phyloP scores from a whole-genome alignment of 2,329 filamentous ascomycete species.

The Phyllachora maydis region DNA sequence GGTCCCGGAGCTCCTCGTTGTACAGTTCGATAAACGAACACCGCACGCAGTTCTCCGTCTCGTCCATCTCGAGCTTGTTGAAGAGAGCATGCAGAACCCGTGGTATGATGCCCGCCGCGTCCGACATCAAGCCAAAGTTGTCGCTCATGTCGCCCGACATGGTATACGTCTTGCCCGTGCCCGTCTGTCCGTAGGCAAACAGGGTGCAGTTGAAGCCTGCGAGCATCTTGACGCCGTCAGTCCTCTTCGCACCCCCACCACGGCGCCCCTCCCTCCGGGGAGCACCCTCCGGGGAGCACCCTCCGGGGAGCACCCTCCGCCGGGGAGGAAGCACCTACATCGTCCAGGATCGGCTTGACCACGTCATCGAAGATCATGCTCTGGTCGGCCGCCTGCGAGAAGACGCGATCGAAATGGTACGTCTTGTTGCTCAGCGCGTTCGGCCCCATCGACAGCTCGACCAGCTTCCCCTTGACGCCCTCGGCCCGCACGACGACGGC shows the following conservation, averaged over 20 bases:
- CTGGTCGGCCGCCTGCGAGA: conserved; percentile 87
- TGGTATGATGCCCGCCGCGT: conserved; percentile 87
- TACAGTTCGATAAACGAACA: conserved; percentile 98
- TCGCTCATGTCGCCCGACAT: conserved; percentile 98
- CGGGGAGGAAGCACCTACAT: conserved; percentile 34
- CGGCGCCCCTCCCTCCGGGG: too few relatives aligned
- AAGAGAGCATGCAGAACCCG: conserved; percentile 78
- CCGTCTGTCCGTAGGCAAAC: conserved; percentile 95
- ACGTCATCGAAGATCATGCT: conserved; percentile 89
- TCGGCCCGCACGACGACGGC: conserved; percentile 78
- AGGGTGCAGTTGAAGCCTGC: conserved; percentile 95
- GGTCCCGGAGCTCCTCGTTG: conserved; percentile 87
- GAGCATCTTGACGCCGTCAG: conserved; percentile 47
- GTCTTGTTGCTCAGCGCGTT: conserved; percentile 88
- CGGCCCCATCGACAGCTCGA: conserved; percentile 82
- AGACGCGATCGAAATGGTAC: conserved; percentile 93
- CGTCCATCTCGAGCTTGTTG: conserved; percentile 58
- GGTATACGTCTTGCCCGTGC: conserved; percentile 96
- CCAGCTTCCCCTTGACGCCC: conserved; percentile 64
- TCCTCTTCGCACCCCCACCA: conserved; percentile 1
- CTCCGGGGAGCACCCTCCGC: too few relatives aligned
- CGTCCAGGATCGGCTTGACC: conserved; percentile 77
- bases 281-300: too few relatives aligned
- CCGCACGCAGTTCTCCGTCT: conserved; percentile 67
- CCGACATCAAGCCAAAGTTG: conserved; percentile 64